Percentiles rank a stretch among this genome's conserved stretches.
phyloP scores from a whole-genome alignment of 331 rosid genomes.

The Pyrus hybrid region DNA sequence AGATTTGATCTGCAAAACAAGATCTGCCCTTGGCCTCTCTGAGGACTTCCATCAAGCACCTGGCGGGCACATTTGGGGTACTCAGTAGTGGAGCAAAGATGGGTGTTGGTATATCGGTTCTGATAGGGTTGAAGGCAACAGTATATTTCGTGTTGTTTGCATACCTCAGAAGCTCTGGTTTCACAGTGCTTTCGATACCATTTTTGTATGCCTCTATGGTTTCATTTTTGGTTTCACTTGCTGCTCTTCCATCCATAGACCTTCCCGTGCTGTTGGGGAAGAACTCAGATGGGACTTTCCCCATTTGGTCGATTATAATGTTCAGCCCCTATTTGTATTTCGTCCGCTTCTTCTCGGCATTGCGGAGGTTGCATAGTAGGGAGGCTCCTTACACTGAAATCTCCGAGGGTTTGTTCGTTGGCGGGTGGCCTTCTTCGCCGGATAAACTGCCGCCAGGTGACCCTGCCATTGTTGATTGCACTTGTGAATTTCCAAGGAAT shows the following conservation, averaged over 20 bases:
- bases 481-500: conserved; percentile 74
- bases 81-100: conserved; percentile 13
- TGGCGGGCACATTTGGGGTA: neutral
- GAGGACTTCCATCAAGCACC: neutral
- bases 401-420: conserved; percentile 60
- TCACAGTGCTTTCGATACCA: conserved; percentile 41
- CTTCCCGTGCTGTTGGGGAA: conserved; percentile 77
- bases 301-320: conserved; percentile 43
- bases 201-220: conserved; percentile 63
- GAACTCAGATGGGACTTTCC: conserved; percentile 65
- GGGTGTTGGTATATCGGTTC: conserved; percentile 65
- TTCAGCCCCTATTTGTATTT: conserved; percentile 76
- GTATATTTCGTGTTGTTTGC: conserved; percentile 30
- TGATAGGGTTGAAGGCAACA: conserved; percentile 56
- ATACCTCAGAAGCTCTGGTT: conserved; percentile 36
- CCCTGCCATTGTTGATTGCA: conserved; percentile 81
- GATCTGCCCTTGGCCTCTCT: neutral
- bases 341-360: conserved; percentile 48
- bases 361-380: conserved; percentile 47
- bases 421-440: conserved; percentile 79
- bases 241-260: conserved; percentile 62
- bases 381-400: conserved; percentile 55
- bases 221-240: conserved; percentile 46
- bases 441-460: conserved; percentile 70
- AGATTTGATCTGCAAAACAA: too few species aligned